Evolutionary conservation across 768 basidiomycete genomes (phyloP), one percentile per base, ranked within the genome.

Genomic region (Leccinum rimulosum): DNA sequence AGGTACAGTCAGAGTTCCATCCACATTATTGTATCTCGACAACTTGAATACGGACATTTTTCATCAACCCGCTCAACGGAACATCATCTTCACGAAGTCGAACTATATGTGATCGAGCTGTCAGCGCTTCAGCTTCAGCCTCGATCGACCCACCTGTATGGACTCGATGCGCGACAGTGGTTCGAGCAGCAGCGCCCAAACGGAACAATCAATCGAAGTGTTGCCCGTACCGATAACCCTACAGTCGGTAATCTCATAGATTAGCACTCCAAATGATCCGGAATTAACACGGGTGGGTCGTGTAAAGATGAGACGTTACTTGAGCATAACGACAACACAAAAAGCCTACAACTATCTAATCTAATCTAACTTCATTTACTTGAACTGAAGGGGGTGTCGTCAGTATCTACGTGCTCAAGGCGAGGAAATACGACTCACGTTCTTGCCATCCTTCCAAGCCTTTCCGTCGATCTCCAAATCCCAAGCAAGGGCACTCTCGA

Each of bases 401-500:
- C 33, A 64, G n/a, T 3, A 33, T 40, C 14, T 9, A 22, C 30
- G 15, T 17, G 12, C 4, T 8, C 5, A n/a, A 53, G 19, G 15
- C 11, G 30, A 50, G 27, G 43, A 50, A 56, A 45, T n/a, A 56
- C 27, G 15, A 84, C 91, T 79, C 73, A 93, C 89, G 73, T 86
- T 89, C 82, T 93, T 93, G 64, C 91, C 91, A 77, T 95, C 95
- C 52, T 77, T 86, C 92, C 93, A 97, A 73, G 84, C 83, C 84
- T 92, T 94, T 31, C 89, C 96, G 64, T 88, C 87, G 57, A 97
- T 67, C 76, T 89, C 86, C 61, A 96, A 76, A 78, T 96, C 94
- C 96, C 96, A 98, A 51, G 94, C 91, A 66, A 96, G 84, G 27
- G 91, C 91, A 65, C 81, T 89, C 81, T 94, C 93, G 71, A 98